phyloP scores from a whole-genome alignment of 495 filamentous ascomycete genomes.

The Hypoxylon subgilvum region DNA sequence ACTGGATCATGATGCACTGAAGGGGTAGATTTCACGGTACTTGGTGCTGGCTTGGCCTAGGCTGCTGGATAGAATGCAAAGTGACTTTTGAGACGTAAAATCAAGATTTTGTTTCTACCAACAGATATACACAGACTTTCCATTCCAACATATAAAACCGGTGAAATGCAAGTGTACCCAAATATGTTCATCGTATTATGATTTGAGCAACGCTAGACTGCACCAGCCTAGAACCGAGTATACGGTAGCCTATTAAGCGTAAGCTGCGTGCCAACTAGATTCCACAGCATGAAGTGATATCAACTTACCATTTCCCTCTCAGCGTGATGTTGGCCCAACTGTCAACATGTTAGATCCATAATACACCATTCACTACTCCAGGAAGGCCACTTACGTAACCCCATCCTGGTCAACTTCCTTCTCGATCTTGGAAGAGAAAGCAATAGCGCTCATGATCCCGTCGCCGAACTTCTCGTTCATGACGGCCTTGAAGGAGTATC shows the following conservation, averaged over 20 bases:
- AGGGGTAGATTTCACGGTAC: too few species aligned
- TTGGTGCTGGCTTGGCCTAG: too few species aligned
- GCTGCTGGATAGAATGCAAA: too few species aligned
- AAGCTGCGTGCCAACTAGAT: slow-evolving; percentile 9
- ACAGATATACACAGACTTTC: too few species aligned
- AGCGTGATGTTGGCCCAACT: slow-evolving; percentile 91
- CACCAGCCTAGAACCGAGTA: slow-evolving; percentile 59
- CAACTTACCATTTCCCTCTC: slow-evolving; percentile 87
- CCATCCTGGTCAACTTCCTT: slow-evolving; percentile 91
- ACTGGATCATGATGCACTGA: too few species aligned
- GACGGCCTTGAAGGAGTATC: slow-evolving; percentile 94
- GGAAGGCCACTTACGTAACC: slow-evolving; percentile 36
- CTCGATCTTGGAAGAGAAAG: slow-evolving; percentile 90
- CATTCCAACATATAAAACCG: too few species aligned
- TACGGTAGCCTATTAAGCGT: slow-evolving; percentile 62
- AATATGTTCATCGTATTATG: too few species aligned
- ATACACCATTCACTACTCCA: not conserved
- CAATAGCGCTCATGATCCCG: slow-evolving; percentile 97
- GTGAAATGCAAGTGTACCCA: too few species aligned
- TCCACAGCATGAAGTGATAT: not conserved
- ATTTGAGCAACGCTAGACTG: not conserved
- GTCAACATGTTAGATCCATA: slow-evolving; percentile 46
- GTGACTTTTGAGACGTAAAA: too few species aligned
- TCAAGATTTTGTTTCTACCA: too few species aligned
- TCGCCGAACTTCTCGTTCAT: slow-evolving; percentile 99